Evolutionary conservation across 106 monocot genomes (phyloP).

Genomic region (Gastrodia elata): DNA sequence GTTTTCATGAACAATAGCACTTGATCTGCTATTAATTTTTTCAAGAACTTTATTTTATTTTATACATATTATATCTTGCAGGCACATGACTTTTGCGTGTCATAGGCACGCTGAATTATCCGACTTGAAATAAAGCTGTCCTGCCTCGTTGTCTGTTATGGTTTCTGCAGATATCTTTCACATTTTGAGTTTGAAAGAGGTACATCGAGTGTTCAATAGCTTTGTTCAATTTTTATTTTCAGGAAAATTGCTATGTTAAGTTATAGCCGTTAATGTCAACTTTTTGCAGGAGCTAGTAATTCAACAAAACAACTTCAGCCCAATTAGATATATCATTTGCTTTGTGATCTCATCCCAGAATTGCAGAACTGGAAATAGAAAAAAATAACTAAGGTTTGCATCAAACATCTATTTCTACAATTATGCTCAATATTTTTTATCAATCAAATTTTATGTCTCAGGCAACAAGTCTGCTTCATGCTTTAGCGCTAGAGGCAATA

Average conservation of each 20-base stretch:
- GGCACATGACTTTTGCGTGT: background rate
- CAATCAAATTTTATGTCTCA: conserved; percentile 17
- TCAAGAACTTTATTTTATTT: background rate
- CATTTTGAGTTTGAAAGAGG: background rate
- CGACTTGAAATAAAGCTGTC: background rate
- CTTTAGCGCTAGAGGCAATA: conserved; percentile 33
- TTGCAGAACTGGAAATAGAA: conserved; percentile 52
- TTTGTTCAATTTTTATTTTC: background rate
- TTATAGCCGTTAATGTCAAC: background rate
- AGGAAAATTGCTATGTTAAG: background rate
- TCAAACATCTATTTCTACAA: background rate
- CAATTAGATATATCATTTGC: conserved; percentile 20
- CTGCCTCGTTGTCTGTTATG: background rate
- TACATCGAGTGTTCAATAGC: background rate
- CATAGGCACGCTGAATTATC: conserved; percentile 3
- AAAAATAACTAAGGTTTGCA: conserved; percentile 48
- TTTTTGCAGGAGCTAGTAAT: conserved; percentile 19
- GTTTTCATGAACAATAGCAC: background rate
- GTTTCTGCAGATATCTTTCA: conserved; percentile 4
- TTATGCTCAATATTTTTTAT: background rate
- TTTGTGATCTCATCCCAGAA: conserved; percentile 39
- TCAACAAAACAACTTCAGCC: conserved; percentile 16
- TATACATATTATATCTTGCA: background rate
- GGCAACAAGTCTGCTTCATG: conserved; percentile 30
- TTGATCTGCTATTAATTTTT: background rate